Base-by-base conservation (phyloP, 352 stramenopile species). In the Phytophthora kernoviae region DNA sequence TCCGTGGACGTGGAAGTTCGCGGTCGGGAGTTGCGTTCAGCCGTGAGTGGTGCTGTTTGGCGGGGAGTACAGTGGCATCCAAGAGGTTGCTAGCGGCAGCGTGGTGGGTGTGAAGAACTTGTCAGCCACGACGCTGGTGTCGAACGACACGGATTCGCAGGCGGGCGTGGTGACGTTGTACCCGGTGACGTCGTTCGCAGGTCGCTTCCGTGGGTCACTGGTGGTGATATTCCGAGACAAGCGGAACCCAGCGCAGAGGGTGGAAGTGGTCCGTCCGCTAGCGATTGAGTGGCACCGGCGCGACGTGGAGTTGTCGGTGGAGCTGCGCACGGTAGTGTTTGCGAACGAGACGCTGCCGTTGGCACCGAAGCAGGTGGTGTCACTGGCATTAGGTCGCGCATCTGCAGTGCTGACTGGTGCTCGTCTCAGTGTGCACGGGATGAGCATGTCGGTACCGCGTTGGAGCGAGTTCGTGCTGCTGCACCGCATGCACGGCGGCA, bases 261-360 rank as follows among this genome's bases (percentile, higher is more conserved):
- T 41, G 12, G 34, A 41, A 15, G 14, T 41, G 9, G 34, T 15
- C 4, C 34, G 34, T 17, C 14, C 34, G 12, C 9, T 41, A 15
- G 14, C 34, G 34, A 17, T 41, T 41, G 6, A 9, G 34, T 41
- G 34, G 34, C 34, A 17, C 12, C 34, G 34, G 6, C 6, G 34
- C 34, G 34, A 41, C 34, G 34, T 17, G 34, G 34, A 41, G 34
- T 17, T 41, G 34, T n/a, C 34, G 12, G 34, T 41, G 34, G 34
- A 41, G 34, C 34, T 41, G 8, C 34, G 12, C 14, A 41, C 34
- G 6, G 34, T 60, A 14, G 45, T 62, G 32, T 62, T 58, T 27
- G 46, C 27, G 33, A 70, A 65, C 55, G 62, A 70, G 49, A 62
- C 62, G 45, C 36, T 65, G 55, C 24, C 33, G 48, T 4, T 69